These are phyloP conservation scores for Omphalotus guepiniiformis DNA, from an alignment of 768 basidiomycete genomes.

Conservation along the genomic window DNA sequence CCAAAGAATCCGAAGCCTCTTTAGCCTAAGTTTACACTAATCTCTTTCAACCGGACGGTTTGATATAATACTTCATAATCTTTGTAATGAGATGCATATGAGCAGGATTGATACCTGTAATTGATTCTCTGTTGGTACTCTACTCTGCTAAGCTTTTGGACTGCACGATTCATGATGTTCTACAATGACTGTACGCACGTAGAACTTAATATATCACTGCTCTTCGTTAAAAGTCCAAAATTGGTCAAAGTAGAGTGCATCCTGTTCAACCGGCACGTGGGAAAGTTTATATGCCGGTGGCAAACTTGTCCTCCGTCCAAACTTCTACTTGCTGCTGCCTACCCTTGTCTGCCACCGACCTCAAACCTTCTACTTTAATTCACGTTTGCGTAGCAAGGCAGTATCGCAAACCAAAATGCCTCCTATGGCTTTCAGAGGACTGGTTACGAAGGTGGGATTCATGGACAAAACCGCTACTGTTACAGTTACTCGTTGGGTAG, in stretches of 20 bases:
- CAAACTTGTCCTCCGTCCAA: not conserved
- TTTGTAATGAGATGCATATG: no score
- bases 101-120: no score
- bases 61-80: not conserved
- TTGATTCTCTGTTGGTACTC: no score
- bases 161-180: no score
- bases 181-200: no score
- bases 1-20: not conserved
- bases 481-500: slow-evolving; percentile 67
- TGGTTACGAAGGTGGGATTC: slow-evolving; percentile 75
- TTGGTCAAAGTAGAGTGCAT: no score
- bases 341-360: no score
- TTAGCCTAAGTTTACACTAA: not conserved
- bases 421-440: slow-evolving; percentile 69
- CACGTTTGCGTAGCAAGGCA: no score
- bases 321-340: not conserved
- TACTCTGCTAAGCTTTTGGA: no score
- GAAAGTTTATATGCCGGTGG: not conserved
- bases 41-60: not conserved
- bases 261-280: not conserved
- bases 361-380: no score
- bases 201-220: no score
- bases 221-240: no score
- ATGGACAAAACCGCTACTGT: slow-evolving; percentile 88
- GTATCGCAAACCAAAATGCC: slow-evolving; percentile 64